Base-by-base conservation (phyloP, 2,329 filamentous ascomycete species). In the Alternaria triticimaculans region DNA sequence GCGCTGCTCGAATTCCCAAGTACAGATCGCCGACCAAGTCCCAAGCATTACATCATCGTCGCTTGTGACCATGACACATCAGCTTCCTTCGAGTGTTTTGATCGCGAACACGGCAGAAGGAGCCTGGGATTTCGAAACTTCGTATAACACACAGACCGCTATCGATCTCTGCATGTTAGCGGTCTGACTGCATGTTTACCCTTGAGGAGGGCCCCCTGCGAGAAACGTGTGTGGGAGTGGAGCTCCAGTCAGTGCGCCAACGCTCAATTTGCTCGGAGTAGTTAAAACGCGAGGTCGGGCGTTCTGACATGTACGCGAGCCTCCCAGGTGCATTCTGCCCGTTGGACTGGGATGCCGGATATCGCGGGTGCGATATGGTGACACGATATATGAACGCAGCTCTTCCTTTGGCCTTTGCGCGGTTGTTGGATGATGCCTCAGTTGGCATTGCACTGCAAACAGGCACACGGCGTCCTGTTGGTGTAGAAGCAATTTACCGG, bases 1-100 rank as follows among this genome's bases (percentile, higher is more conserved):
- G 20, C 37, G 58, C 33, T 62, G 49, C 58, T 60, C 55, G 21
- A 63, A 55, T 55, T 55, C 44, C 55, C 58, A 64, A 58, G 55
- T 59, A 25, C 49, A 51, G 62, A 43, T 59, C 58, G 62, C 49
- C 58, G 58, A 60, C 55, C 60, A 63, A 59, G 67, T 62, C 33
- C 58, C 59, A 69, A 58, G 64, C 60, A 61, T 71, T 72, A 71
- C 71, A 72, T 72, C 70, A 65, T 65, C 26, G 49, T 33, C 30
- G 12, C 62, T 58, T 41, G 43, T 64, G 53, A 62, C 21, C 20
- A 49, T 25, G 33, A 41, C 33, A 60, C 46, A 37, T 48, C 60
- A 44, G 30, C 49, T 23, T 54, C 18, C 49, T 12, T 50, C 33
- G n/a, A 54, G 14, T 15, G n/a, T 41, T 43, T 54, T 20, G 37